Conservation (phyloP, 768 basidiomycete genomes). For the Mycena pura region DNA sequence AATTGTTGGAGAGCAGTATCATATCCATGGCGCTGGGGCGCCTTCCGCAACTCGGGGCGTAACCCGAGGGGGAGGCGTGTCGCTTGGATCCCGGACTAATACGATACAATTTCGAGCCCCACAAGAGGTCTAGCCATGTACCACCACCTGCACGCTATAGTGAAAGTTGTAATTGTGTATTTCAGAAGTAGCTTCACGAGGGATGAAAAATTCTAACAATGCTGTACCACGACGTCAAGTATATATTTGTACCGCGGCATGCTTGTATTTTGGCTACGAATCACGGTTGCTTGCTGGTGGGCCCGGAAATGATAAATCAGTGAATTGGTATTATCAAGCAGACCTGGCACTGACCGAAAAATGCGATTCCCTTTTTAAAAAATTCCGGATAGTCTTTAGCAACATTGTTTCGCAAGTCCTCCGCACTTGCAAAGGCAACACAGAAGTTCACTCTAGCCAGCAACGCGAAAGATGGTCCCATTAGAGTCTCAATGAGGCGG, state of each 20-base stretch:
- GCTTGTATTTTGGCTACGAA: too few species aligned
- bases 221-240: too few species aligned
- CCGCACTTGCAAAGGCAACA: neutral
- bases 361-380: constrained; percentile 3
- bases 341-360: constrained; percentile 2
- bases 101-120: constrained; percentile 22
- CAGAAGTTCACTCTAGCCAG: constrained; percentile 7
- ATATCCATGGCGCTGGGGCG: constrained; percentile 73
- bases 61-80: constrained; percentile 30
- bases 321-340: neutral
- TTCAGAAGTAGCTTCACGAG: too few species aligned
- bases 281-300: too few species aligned
- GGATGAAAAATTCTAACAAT: too few species aligned
- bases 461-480: neutral
- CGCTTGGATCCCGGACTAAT: constrained; percentile 39
- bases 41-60: constrained; percentile 28
- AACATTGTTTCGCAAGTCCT: neutral
- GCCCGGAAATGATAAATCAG: neutral
- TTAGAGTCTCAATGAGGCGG: constrained; percentile 10
- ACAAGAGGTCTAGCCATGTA: constrained; percentile 13
- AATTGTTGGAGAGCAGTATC: constrained; percentile 86
- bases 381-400: neutral
- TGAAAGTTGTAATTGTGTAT: too few species aligned
- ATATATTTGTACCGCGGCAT: too few species aligned
- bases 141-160: too few species aligned